These are phyloP conservation scores for Bonnemaisonia californica DNA, from an alignment of 31 red algal genomes.

Conservation along the genomic window DNA sequence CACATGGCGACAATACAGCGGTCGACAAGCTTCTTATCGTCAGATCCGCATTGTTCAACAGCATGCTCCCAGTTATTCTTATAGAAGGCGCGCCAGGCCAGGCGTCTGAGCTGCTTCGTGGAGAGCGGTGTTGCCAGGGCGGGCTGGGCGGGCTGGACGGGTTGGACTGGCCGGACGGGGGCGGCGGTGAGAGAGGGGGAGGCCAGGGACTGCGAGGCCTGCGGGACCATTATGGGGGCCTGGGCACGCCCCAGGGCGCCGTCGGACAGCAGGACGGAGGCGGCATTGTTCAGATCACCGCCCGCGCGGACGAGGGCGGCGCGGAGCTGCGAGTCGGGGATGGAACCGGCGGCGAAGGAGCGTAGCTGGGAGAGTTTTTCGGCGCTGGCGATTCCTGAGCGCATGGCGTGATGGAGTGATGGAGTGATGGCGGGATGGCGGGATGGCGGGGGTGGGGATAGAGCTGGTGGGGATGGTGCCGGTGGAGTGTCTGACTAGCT, in stretches of 20 bases:
- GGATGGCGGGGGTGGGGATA: not conserved
- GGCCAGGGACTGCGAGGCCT: constrained; percentile 1
- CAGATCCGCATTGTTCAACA: not conserved
- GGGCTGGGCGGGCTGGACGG: too few relatives aligned
- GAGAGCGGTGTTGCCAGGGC: not conserved
- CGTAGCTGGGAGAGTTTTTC: constrained; percentile 54
- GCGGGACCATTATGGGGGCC: constrained; percentile 7
- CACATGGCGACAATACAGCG: not conserved
- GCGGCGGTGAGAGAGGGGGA: not conserved
- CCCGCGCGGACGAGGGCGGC: constrained; percentile 57
- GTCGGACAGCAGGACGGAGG: constrained; percentile 44
- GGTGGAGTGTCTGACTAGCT: too few relatives aligned
- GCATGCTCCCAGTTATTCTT: not conserved
- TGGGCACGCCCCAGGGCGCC: not conserved
- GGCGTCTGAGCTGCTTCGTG: not conserved
- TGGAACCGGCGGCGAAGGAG: constrained; percentile 31
- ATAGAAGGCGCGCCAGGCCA: not conserved
- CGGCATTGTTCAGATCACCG: constrained; percentile 68
- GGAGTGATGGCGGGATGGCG: not conserved
- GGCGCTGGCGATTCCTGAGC: constrained; percentile 30
- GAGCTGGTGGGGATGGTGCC: too few relatives aligned
- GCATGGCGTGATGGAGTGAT: not conserved
- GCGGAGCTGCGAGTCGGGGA: constrained; percentile 59
- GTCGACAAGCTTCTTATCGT: not conserved
- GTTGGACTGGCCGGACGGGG: too few relatives aligned